These are phyloP conservation scores for Curvularia sp. DNA, from an alignment of 2,329 filamentous ascomycete genomes.

Conservation along the genomic window DNA sequence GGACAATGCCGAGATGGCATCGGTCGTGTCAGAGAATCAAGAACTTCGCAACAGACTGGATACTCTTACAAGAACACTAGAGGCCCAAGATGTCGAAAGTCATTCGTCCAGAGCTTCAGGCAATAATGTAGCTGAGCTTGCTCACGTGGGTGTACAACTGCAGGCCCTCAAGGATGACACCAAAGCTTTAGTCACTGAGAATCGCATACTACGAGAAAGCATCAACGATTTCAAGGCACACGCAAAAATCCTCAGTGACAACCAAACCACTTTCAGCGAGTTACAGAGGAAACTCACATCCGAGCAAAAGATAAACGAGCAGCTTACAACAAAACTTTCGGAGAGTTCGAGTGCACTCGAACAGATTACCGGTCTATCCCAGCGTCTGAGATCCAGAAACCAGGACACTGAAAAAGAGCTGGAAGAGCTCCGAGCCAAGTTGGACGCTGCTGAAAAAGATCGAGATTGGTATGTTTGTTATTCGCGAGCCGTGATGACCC, in stretches of 20 bases:
- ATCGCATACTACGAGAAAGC: not conserved
- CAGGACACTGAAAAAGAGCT: not conserved
- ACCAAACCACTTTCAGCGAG: not conserved
- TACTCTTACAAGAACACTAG: not conserved
- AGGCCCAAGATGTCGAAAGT: not conserved
- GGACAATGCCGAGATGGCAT: not conserved
- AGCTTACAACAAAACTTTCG: not conserved
- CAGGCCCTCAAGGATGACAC: not conserved
- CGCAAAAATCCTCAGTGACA: not conserved
- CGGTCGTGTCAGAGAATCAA: not conserved
- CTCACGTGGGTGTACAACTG: not conserved
- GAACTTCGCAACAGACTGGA: not conserved
- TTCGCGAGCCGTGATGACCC: not conserved
- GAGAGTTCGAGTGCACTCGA: not conserved
- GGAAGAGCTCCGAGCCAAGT: not conserved
- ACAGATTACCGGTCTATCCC: not conserved
- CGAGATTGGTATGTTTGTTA: slow-evolving; percentile 5
- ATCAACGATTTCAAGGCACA: not conserved
- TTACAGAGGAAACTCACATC: not conserved
- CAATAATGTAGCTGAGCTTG: not conserved
- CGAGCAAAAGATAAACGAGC: not conserved
- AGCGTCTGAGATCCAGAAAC: not conserved
- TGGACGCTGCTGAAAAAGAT: not conserved
- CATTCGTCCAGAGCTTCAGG: not conserved
- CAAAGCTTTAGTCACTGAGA: not conserved